Conservation (phyloP, 2,329 filamentous ascomycete species). For the Stagonosporopsis chrysanthemi region DNA sequence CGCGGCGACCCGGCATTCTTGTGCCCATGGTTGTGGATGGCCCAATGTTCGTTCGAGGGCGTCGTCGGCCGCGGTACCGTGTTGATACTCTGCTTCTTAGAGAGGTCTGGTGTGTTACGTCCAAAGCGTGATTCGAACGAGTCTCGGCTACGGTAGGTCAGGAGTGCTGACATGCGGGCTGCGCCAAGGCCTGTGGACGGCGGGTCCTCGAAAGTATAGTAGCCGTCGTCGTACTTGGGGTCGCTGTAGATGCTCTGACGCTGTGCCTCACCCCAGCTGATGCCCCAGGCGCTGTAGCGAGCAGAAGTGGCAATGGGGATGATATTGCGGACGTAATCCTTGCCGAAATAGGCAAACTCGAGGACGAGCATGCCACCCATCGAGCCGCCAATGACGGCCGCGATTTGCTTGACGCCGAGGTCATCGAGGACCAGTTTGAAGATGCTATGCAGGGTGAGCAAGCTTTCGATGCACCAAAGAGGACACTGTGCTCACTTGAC, state of each 20-base stretch:
- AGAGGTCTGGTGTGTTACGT: conserved; percentile 86
- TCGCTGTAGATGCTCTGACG: conserved; percentile 96
- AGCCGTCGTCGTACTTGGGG: conserved; percentile 97
- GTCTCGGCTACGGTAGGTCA: conserved; percentile 95
- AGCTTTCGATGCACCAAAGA: conserved; percentile 1
- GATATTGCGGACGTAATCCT: conserved; percentile 79
- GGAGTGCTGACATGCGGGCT: conserved; percentile 92
- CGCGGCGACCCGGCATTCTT: conserved; percentile 57
- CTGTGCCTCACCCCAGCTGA: conserved; percentile 89
- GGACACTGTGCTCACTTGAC: conserved; percentile 72
- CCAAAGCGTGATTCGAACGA: conserved; percentile 97
- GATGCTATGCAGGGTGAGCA: conserved; percentile 58
- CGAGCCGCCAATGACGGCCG: conserved; percentile 81
- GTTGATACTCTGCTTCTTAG: conserved; percentile 82
- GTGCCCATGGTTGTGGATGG: conserved; percentile 62
- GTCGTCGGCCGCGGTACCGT: conserved; percentile 62
- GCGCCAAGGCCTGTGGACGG: conserved; percentile 87
- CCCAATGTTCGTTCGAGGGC: conserved; percentile 57
- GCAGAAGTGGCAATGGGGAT: conserved; percentile 87
- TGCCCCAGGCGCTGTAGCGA: conserved; percentile 86
- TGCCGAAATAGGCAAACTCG: conserved; percentile 91
- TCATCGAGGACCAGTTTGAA: conserved; percentile 84
- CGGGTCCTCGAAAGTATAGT: conserved; percentile 87
- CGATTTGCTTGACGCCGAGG: conserved; percentile 78
- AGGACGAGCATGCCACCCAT: conserved; percentile 92